Base-by-base conservation (phyloP, 2,329 filamentous ascomycete genomes). In the Raffaelea albimanens region DNA sequence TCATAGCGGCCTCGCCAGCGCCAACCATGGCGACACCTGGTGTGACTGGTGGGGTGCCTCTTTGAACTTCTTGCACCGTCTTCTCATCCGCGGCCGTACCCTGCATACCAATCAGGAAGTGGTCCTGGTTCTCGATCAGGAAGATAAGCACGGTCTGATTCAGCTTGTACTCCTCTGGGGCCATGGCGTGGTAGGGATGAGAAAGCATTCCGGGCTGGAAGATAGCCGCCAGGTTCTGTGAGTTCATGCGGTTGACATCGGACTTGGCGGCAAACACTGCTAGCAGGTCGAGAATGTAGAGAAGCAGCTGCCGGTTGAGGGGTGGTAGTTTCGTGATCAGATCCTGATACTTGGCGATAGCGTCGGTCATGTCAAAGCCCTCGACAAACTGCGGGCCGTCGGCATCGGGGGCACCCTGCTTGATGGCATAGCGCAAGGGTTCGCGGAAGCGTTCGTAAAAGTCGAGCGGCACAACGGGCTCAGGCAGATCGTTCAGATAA, bases 101-200 rank as follows among this genome's bases (percentile, higher is more conserved):
- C 61, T 89, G 87, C 93, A 98, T 98, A 47, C 93, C 93, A 54
- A 98, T 94, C 55, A 98, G 71, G 72, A 98, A 98, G 65, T 95
- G 87, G 60, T 98, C 93, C 63, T 98, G 93, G 59, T 98, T 95
- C 61, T 97, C 90, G 55, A 98, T 98, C 56, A 98, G 70, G 65
- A 98, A 98, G 44, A 98, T 95, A 53, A 98, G 76, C 19, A 98
- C 91, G 58, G 93, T 91, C 72, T 98, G 93, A 61, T 94, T 97
- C 5, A 98, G 72, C 29, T 88, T 83, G 63, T 98, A 98, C 61
- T 97, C 91, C 49, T 86, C 80, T 0, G 93, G 93, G 1, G 88
- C 83, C 91, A 98, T 97, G 59, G 95, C 90, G 63, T 98, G 93
- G 50, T 79, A 73, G 1, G 93, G 93, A 63, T 98, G 93, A 2